A percentile compares a stretch with the other conserved stretches of the same genome.
These are phyloP conservation scores for Penicillium digitatum DNA, from an alignment of 2,329 filamentous ascomycete species.

Conservation along the genomic window DNA sequence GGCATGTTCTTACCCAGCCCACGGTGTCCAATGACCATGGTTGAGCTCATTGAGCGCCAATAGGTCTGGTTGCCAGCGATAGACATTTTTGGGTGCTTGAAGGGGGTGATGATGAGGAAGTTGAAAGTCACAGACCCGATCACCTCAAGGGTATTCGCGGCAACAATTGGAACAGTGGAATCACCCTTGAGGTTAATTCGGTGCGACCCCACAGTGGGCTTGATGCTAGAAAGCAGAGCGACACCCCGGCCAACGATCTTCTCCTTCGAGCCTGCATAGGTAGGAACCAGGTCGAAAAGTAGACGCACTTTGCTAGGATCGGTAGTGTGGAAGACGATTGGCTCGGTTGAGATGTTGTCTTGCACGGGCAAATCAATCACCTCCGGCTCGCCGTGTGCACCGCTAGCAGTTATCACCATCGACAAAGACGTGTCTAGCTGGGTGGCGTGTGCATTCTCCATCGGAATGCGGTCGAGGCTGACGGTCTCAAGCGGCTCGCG, in stretches of 20 bases:
- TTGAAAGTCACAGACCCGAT: conserved; percentile 97
- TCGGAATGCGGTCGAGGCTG: conserved; percentile 79
- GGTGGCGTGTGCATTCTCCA: conserved; percentile 83
- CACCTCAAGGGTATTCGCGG: conserved; percentile 74
- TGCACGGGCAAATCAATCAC: conserved; percentile 90
- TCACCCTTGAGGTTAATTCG: conserved; percentile 92
- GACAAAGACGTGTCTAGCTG: conserved; percentile 93
- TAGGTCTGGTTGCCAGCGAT: conserved; percentile 89
- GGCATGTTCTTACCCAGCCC: conserved; percentile 86
- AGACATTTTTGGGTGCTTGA: conserved; percentile 88
- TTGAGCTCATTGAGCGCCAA: conserved; percentile 87
- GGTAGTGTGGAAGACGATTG: conserved; percentile 78
- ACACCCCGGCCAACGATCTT: conserved; percentile 84
- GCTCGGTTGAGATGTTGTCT: conserved; percentile 89
- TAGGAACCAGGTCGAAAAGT: conserved; percentile 91
- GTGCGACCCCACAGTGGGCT: conserved; percentile 74
- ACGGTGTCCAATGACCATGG: conserved; percentile 73
- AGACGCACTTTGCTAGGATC: conserved; percentile 80
- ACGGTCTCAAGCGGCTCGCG: conserved; percentile 77
- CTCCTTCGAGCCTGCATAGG: conserved; percentile 78
- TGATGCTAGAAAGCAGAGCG: conserved; percentile 80
- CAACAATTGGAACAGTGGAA: conserved; percentile 84
- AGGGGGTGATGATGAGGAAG: conserved; percentile 90
- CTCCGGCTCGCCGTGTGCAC: conserved; percentile 79
- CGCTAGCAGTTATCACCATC: conserved; percentile 79